Base-by-base conservation (phyloP, 2,329 filamentous ascomycete species). In the Paracorniculantispora psalliotae region DNA sequence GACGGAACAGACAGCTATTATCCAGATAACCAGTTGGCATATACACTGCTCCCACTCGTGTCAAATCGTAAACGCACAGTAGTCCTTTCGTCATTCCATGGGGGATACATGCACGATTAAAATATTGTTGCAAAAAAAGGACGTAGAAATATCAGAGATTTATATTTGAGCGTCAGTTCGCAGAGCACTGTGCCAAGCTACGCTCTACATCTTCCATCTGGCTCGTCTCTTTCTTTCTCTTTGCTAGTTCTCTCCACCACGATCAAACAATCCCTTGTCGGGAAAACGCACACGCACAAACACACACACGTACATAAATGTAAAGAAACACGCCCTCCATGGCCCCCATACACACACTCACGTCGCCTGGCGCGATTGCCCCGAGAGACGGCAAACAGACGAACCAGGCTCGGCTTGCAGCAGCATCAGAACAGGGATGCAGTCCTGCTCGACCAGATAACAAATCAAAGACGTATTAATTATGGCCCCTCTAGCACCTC, bases 391-490 rank as follows among this genome's bases (percentile, higher is more conserved):
- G n/a, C 17, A 43, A 43, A 30, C 8, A n/a, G 35, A 49, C 23
- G 28, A 49, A 13, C 54, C 43, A 49, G 25, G 35, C 44, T 23
- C 23, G 17, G 54, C 33, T 33, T 50, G 54, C 21, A 50, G 56
- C 48, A 58, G 43, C 56, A 58, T 13, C 46, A 57, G 19, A 37
- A 39, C 21, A 35, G 35, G 17, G 28, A 57, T n/a, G 25, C 13
- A 33, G 10, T 23, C 35, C 30, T 43, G 54, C 47, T 39, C 33
- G 28, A 46, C 56, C 56, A 46, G 37, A 51, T 44, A 58, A 58
- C 47, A 58, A 58, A 58, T 58, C 48, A 58, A 58, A 58, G 56
- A 58, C 56, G 56, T 51, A 58, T 58, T 58, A 58, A 51, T 58
- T 58, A 58, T 51, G 56, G 56, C 47, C 56, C 47, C 46, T 58